Conservation (phyloP, 1,284 basidiomycete species). For the Cystobasidium sp. region DNA sequence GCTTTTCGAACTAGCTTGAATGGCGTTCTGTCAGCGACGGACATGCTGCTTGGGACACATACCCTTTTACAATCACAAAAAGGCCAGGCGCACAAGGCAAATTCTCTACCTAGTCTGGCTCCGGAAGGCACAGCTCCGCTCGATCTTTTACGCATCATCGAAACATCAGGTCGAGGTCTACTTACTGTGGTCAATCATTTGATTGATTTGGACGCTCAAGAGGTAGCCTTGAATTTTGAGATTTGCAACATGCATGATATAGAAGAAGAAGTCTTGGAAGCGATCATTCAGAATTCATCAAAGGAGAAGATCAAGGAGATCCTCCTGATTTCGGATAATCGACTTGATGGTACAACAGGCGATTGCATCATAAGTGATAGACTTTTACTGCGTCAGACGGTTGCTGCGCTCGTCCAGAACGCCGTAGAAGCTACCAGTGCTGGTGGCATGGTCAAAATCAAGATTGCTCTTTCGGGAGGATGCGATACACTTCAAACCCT, state of each 20-base stretch:
- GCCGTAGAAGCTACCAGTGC: constrained; percentile 18
- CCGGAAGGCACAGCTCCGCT: not conserved
- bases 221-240: not conserved
- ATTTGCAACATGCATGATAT: constrained; percentile 15
- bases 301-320: constrained; percentile 1
- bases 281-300: constrained; percentile 4
- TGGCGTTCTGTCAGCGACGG: constrained; percentile 33
- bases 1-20: constrained; percentile 33
- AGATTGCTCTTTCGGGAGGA: not conserved
- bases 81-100: not conserved
- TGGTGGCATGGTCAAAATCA: constrained; percentile 4
- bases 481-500: not conserved
- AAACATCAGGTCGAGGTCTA: constrained; percentile 28
- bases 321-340: not conserved
- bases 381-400: constrained; percentile 2
- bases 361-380: constrained; percentile 20
- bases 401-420: constrained; percentile 11
- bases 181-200: constrained; percentile 31
- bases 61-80: not conserved
- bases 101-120: not conserved
- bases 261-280: constrained; percentile 18
- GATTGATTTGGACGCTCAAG: constrained; percentile 22
- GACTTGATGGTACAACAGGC: not conserved
- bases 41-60: constrained; percentile 12
- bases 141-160: constrained; percentile 14